phyloP scores from a whole-genome alignment of 2,329 filamentous ascomycete species.

The Xylariaceae sp. region DNA sequence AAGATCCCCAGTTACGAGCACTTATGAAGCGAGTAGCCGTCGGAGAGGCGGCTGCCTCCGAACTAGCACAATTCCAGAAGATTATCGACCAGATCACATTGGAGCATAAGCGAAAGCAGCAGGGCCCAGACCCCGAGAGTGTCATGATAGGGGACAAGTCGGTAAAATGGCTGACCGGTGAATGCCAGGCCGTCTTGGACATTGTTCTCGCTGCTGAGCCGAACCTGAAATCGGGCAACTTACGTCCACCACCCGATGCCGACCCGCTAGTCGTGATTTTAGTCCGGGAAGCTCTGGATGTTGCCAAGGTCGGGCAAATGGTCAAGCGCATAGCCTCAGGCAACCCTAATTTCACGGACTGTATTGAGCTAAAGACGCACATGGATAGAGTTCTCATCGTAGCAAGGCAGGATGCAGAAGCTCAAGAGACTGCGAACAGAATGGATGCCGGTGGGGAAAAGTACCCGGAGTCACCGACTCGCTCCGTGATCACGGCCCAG shows the following conservation, averaged over 20 bases:
- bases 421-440: slow-evolving; percentile 8
- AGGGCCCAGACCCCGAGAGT: slow-evolving; percentile 49
- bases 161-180: slow-evolving; percentile 55
- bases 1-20: slow-evolving; percentile 65
- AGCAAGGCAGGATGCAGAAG: slow-evolving; percentile 31
- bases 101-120: slow-evolving; percentile 48
- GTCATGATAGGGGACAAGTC: slow-evolving; percentile 51
- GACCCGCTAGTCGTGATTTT: slow-evolving; percentile 52
- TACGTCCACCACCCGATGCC: slow-evolving; percentile 48
- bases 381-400: slow-evolving; percentile 45
- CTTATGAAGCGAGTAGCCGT: slow-evolving; percentile 80
- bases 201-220: slow-evolving; percentile 57
- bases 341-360: slow-evolving; percentile 46
- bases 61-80: slow-evolving; percentile 69
- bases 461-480: too few species aligned
- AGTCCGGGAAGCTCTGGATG: slow-evolving; percentile 53
- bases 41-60: slow-evolving; percentile 63
- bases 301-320: slow-evolving; percentile 42
- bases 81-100: slow-evolving; percentile 74
- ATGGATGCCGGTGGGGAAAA: neutral
- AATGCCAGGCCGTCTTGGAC: slow-evolving; percentile 51
- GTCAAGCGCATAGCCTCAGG: slow-evolving; percentile 50
- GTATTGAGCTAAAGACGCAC: slow-evolving; percentile 47
- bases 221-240: slow-evolving; percentile 46
- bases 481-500: too few species aligned